Evolutionary conservation across 2,329 filamentous ascomycete species (phyloP).

Genomic region (Endocalyx cinctus): DNA sequence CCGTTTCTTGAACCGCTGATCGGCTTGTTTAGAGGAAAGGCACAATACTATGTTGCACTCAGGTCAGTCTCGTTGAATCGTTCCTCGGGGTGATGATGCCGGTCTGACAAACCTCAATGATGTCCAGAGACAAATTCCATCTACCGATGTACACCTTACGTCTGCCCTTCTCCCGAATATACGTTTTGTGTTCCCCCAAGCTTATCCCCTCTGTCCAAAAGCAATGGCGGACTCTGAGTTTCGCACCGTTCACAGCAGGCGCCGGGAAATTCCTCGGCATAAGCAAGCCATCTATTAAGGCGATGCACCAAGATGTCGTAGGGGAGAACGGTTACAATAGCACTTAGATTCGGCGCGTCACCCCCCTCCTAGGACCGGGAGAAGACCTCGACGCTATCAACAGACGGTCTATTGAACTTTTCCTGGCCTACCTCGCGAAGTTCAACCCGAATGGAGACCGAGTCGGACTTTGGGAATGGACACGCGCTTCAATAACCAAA

Average conservation of each 20-base stretch:
- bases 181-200: not conserved
- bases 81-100: not conserved
- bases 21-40: not conserved
- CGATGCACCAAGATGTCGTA: not conserved
- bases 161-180: not conserved
- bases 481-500: constrained; percentile 12
- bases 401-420: constrained; percentile 13
- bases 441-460: constrained; percentile 4
- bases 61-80: not conserved
- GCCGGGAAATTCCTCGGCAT: not conserved
- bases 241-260: not conserved
- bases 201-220: not conserved
- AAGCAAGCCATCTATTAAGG: not conserved
- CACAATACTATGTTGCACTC: not conserved
- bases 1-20: not conserved
- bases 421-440: constrained; percentile 10
- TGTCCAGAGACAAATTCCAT: not conserved
- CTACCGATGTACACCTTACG: not conserved
- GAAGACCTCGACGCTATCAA: constrained; percentile 18
- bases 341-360: not conserved
- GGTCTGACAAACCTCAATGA: not conserved
- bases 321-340: not conserved
- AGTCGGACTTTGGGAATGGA: constrained; percentile 15
- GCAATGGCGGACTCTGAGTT: not conserved
- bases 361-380: constrained; percentile 9